Evolutionary conservation across 345 rosid species (phyloP).

Genomic region (Nasturtium officinale): DNA sequence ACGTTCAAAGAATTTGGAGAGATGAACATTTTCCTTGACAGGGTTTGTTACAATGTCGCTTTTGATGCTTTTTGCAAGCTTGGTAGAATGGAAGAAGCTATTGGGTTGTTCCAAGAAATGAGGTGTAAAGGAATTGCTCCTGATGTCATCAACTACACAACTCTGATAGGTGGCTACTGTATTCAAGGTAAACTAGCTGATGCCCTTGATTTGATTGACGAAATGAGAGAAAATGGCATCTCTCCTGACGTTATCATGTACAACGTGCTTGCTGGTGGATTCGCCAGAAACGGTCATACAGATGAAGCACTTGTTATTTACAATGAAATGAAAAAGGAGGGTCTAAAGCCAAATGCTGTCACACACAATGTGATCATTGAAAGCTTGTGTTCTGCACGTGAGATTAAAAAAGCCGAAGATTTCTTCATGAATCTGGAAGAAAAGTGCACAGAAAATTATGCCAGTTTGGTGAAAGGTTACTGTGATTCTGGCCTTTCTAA

Average conservation of each 20-base stretch:
- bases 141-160: conserved; percentile 70
- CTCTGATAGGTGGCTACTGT: conserved; percentile 67
- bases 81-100: conserved; percentile 63
- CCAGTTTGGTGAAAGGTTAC: conserved; percentile 67
- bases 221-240: conserved; percentile 55
- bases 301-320: conserved; percentile 44
- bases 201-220: conserved; percentile 55
- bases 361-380: conserved; percentile 64
- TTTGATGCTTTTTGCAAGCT: conserved; percentile 63
- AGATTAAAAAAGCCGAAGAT: conserved; percentile 62
- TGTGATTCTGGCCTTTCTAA: conserved; percentile 49
- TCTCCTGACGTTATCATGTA: conserved; percentile 60
- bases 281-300: conserved; percentile 56
- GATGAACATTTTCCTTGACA: conserved; percentile 55
- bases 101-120: conserved; percentile 60
- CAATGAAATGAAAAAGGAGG: conserved; percentile 45
- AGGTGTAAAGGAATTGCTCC: conserved; percentile 48
- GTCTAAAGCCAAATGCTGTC: conserved; percentile 51
- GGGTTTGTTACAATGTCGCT: conserved; percentile 57
- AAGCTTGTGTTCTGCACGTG: conserved; percentile 67
- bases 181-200: conserved; percentile 48
- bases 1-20: conserved; percentile 48
- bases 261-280: conserved; percentile 57
- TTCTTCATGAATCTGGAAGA: conserved; percentile 48
- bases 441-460: conserved; percentile 49